phyloP scores from a whole-genome alignment of 2,329 filamentous ascomycete species.

The Aspergillus transmontanensis region DNA sequence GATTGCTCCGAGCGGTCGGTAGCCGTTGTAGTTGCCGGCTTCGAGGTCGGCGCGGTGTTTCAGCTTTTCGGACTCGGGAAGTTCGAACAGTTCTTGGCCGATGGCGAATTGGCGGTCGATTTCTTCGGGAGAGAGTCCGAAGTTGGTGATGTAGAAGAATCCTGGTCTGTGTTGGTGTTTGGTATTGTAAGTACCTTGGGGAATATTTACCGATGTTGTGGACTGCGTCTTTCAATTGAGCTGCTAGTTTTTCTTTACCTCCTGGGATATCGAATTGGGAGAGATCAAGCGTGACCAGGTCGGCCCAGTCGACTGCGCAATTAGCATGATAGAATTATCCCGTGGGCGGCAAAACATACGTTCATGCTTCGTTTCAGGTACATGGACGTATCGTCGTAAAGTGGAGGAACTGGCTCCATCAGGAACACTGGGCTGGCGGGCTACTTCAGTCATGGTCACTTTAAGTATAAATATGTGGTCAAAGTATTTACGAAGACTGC shows the following conservation, averaged over 20 bases:
- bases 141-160: conserved; percentile 65
- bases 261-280: conserved; percentile 56
- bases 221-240: conserved; percentile 58
- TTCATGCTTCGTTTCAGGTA: not conserved
- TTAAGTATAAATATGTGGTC: not conserved
- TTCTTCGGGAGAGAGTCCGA: conserved; percentile 58
- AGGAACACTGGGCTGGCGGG: not conserved
- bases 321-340: not conserved
- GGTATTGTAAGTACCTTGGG: conserved; percentile 28
- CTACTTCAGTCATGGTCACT: not conserved
- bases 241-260: conserved; percentile 56
- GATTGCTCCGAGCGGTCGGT: conserved; percentile 39
- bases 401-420: conserved; percentile 3
- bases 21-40: conserved; percentile 59
- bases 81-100: conserved; percentile 57
- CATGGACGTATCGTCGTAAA: not conserved
- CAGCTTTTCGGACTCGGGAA: conserved; percentile 58
- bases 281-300: conserved; percentile 59
- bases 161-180: conserved; percentile 35
- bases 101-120: conserved; percentile 63
- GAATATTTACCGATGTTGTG: conserved; percentile 30
- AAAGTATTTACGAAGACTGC: not conserved
- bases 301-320: conserved; percentile 48
- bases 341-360: not conserved
- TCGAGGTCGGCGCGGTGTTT: conserved; percentile 55